Evolutionary conservation across 345 rosid species (phyloP).

Genomic region (Eucalyptus pauciflora): DNA sequence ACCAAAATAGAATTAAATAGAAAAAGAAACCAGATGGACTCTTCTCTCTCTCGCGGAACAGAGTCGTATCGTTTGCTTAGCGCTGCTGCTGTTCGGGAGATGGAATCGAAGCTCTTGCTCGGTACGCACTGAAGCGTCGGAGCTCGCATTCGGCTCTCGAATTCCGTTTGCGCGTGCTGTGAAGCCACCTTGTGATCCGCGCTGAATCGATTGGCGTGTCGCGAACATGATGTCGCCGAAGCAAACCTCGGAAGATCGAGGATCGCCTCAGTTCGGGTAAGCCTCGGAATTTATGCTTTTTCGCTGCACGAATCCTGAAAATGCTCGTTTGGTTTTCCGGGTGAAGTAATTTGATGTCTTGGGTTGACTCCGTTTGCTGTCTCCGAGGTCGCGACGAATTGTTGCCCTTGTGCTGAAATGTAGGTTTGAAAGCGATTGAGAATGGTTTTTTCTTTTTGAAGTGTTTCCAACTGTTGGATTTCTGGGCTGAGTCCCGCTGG

Average conservation of each 20-base stretch:
- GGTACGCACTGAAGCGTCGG: not conserved
- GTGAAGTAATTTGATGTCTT: not conserved
- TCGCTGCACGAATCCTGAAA: not conserved
- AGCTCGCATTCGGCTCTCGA: not conserved
- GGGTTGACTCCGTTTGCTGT: not conserved
- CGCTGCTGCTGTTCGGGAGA: not conserved
- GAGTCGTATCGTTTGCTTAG: not conserved
- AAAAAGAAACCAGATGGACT: not conserved
- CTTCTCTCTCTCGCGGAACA: not conserved
- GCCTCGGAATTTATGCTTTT: not conserved
- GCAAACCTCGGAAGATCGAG: constrained; percentile 69
- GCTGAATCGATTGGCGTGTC: not conserved
- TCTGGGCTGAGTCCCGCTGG: not conserved
- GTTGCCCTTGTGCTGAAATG: not conserved
- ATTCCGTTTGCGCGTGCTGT: not conserved
- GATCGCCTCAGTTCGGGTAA: constrained; percentile 67
- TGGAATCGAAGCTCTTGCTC: not conserved
- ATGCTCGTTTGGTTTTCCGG: not conserved
- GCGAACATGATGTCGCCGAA: constrained; percentile 65
- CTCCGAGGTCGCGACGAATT: not conserved
- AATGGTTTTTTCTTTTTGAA: not conserved
- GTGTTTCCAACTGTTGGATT: not conserved
- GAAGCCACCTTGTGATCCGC: not conserved
- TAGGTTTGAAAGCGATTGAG: not conserved
- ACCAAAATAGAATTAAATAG: not conserved